Evolutionary conservation across 2,329 filamentous ascomycete genomes (phyloP).

Genomic region (Hymenoscyphus scutula): DNA sequence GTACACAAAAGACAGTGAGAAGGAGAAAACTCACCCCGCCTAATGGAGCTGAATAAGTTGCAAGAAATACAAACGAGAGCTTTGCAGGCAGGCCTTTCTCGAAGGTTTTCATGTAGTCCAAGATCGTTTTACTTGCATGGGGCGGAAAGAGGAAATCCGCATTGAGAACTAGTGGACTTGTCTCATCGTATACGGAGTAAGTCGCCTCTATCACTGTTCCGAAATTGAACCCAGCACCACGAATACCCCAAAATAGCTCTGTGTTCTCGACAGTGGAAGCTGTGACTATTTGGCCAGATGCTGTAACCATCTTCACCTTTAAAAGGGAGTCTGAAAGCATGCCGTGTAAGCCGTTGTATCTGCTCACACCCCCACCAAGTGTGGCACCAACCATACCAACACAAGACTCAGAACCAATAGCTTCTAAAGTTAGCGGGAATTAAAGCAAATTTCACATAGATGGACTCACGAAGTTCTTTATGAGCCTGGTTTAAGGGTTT

Average conservation of each 20-base stretch:
- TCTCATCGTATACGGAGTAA: slow-evolving; percentile 6
- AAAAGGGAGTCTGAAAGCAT: background rate
- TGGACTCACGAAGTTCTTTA: slow-evolving; percentile 9
- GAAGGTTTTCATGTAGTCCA: background rate
- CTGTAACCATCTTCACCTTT: slow-evolving; percentile 40
- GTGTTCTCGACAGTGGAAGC: slow-evolving; percentile 26
- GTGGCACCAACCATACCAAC: slow-evolving; percentile 1
- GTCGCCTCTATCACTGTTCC: slow-evolving; percentile 31
- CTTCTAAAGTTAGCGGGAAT: background rate
- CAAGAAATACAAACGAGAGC: background rate
- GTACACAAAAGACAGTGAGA: background rate
- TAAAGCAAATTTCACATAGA: background rate
- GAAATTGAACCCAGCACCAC: slow-evolving; percentile 31
- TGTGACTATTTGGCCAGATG: slow-evolving; percentile 30
- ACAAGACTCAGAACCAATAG: slow-evolving; percentile 3
- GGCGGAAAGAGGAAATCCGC: slow-evolving; percentile 8
- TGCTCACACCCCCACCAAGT: slow-evolving; percentile 8
- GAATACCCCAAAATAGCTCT: slow-evolving; percentile 37
- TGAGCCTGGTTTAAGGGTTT: background rate
- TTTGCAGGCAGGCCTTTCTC: slow-evolving; percentile 1
- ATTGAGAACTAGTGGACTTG: slow-evolving; percentile 3
- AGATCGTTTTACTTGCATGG: background rate
- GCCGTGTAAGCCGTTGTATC: slow-evolving; percentile 1
- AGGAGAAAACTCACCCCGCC: background rate
- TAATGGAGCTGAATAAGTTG: background rate